A percentile compares a stretch with the other conserved stretches of the same genome.
Evolutionary conservation across 129 eudicot genomes (phyloP).

Genomic region (Silybum marianum): DNA sequence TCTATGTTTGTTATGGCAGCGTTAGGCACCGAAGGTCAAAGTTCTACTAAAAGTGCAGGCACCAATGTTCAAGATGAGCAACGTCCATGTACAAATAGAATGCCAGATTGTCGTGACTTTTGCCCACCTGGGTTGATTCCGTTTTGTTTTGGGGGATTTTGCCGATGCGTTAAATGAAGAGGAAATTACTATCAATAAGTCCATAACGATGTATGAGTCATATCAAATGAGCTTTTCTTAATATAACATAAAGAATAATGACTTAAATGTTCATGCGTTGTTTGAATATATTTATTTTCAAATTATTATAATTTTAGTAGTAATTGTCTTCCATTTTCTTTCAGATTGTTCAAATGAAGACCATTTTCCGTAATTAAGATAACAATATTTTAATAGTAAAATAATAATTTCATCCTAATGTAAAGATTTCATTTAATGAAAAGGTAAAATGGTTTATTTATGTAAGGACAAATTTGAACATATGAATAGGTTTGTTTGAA

Average conservation of each 20-base stretch:
- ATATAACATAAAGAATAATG: neutral
- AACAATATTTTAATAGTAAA: neutral
- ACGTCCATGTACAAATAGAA: conserved; percentile 1
- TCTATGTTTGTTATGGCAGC: neutral
- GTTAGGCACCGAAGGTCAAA: neutral
- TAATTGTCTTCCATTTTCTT: neutral
- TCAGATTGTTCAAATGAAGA: neutral
- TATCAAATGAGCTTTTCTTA: neutral
- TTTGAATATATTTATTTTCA: neutral
- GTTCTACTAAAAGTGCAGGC: neutral
- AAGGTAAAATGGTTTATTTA: neutral
- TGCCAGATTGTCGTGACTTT: conserved; percentile 10
- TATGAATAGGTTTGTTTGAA: neutral
- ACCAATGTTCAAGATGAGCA: neutral
- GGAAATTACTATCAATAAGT: neutral
- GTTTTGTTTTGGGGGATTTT: conserved; percentile 18
- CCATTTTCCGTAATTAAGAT: neutral
- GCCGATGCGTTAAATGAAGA: conserved; percentile 23
- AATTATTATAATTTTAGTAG: too few species aligned
- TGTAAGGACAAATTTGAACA: neutral
- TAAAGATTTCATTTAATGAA: neutral
- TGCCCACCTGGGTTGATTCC: conserved; percentile 26
- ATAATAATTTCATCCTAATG: neutral
- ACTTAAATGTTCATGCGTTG: neutral
- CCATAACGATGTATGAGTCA: neutral